These are phyloP conservation scores for Papiliotrema flavescens DNA, from an alignment of 1,284 basidiomycete genomes.

Conservation along the genomic window DNA sequence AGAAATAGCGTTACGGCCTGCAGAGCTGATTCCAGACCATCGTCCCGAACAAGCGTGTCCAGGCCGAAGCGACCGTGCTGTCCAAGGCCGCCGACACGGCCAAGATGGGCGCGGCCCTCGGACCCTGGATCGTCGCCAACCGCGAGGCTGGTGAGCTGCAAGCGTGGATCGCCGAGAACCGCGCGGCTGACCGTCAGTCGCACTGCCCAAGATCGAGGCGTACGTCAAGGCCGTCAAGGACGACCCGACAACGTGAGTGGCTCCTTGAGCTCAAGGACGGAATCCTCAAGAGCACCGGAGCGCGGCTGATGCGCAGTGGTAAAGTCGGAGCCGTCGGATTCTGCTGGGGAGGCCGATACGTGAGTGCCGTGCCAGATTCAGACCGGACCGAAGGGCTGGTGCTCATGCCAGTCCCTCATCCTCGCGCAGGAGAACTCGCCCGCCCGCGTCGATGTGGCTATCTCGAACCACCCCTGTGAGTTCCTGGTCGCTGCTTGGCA, in stretches of 20 bases:
- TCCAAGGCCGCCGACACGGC: conserved; percentile 39
- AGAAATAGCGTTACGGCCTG: too few relatives aligned
- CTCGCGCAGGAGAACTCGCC: conserved; percentile 61
- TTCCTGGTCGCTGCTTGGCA: too few relatives aligned
- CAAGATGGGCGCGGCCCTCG: conserved; percentile 34
- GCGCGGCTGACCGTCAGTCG: conserved; percentile 14
- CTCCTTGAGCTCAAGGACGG: background rate
- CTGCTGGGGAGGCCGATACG: conserved; percentile 38
- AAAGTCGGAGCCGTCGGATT: conserved; percentile 32
- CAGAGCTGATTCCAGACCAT: conserved; percentile 17
- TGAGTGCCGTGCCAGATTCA: too few relatives aligned
- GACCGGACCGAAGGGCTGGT: background rate
- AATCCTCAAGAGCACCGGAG: too few relatives aligned
- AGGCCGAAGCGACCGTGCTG: conserved; percentile 34
- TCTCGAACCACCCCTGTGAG: conserved; percentile 58
- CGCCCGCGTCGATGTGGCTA: conserved; percentile 62
- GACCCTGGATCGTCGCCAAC: conserved; percentile 30
- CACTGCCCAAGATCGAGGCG: conserved; percentile 38
- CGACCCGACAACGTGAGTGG: conserved; percentile 32
- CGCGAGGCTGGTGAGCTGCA: conserved; percentile 32
- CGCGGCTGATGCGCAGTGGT: conserved; percentile 18
- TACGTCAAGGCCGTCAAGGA: conserved; percentile 36
- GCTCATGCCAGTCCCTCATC: conserved; percentile 12
- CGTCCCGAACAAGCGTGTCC: conserved; percentile 27
- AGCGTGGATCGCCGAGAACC: too few relatives aligned